phyloP scores from a whole-genome alignment of 2,329 filamentous ascomycete species.

The Aspergillus sp. region DNA sequence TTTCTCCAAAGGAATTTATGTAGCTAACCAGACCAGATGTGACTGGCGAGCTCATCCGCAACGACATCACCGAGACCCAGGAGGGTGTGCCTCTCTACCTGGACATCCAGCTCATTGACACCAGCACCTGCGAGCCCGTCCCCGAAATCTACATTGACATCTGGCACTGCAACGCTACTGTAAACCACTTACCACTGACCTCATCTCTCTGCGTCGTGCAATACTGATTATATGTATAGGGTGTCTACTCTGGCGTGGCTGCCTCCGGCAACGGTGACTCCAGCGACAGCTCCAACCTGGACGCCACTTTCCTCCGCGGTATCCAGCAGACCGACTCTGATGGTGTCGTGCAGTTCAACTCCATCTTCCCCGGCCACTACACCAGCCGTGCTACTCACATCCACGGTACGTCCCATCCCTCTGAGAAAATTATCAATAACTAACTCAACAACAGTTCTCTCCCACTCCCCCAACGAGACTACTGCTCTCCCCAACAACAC shows the following conservation, averaged over 20 bases:
- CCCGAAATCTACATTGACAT: conserved; percentile 38
- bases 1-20: no score
- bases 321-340: conserved; percentile 46
- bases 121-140: conserved; percentile 45
- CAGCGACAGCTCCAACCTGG: conserved; percentile 41
- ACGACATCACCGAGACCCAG: conserved; percentile 38
- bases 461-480: conserved; percentile 33
- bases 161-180: conserved; percentile 36
- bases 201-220: neutral
- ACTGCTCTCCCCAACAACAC: conserved; percentile 52
- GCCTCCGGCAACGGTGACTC: conserved; percentile 40
- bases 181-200: conserved; percentile 9
- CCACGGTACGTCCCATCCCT: conserved; percentile 25
- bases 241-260: conserved; percentile 43
- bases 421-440: neutral
- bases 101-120: conserved; percentile 45
- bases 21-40: conserved; percentile 29
- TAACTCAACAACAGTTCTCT: conserved; percentile 27
- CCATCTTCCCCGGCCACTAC: conserved; percentile 52
- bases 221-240: conserved; percentile 21
- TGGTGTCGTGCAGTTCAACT: conserved; percentile 47
- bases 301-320: conserved; percentile 49
- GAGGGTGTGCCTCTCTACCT: conserved; percentile 41
- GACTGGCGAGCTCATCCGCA: conserved; percentile 40
- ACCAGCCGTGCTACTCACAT: conserved; percentile 40